Evolutionary conservation across 371 early-diverging fungal species (phyloP), one percentile per base, ranked within the genome.

Genomic region (Syncephalastrum racemosum): DNA sequence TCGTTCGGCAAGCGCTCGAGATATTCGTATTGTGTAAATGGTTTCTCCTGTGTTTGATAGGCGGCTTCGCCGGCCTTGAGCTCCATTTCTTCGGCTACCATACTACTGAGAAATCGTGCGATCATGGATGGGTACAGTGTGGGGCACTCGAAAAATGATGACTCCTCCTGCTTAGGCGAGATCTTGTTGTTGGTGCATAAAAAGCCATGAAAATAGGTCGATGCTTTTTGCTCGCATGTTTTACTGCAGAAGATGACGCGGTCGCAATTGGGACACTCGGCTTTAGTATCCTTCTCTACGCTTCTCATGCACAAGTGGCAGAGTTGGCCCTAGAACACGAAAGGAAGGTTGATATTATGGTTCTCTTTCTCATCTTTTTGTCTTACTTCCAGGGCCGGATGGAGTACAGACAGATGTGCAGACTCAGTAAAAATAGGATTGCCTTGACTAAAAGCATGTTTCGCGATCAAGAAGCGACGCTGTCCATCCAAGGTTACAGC

Each of bases 1-100:
- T 86, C 63, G 53, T 81, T 83, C 40, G 82, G 76, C 62, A 91
- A 77, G 54, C 91, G 74, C 68, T 95, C 95, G 44, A 93, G 75
- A 56, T 94, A 94, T 65, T 93, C 94, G 81, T 83, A 88, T 12
- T 31, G 16, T 77, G 59, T 53, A 78, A 80, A 63, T 85, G 88
- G 53, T 82, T 77, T 48, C 79, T 78, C 54, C 71, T 73, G 4
- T 61, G 72, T 41, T 77, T 72, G 49, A 74, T 64, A 5, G 68
- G 44, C 25, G 70, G 57, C 31, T 70, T 76, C 73, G 81, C 81
- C 46, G 10, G 36, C 36, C 36, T 31, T 31, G 36, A 31, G 36
- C 36, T 77, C 72, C 27, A 74, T 69, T 58, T 93, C 92, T 63
- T 89, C 87, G 49, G 83, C 75, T 16, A 94, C 87, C 83, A 92